Percentiles rank a stretch among this genome's conserved stretches.
phyloP scores from a whole-genome alignment of 106 monocot genomes.

The Cymbidium sinense region DNA sequence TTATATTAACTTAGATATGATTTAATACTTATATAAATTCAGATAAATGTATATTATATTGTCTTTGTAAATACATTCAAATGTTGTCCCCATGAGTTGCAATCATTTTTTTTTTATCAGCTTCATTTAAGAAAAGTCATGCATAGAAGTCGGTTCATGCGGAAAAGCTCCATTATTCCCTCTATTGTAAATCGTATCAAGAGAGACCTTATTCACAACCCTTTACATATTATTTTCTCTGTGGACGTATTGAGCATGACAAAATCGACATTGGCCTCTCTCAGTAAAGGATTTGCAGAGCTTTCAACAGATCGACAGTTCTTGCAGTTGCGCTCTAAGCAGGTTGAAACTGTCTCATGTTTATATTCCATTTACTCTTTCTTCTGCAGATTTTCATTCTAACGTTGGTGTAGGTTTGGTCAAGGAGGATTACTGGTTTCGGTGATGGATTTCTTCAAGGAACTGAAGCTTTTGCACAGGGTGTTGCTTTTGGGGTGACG shows the following conservation, averaged over 20 bases:
- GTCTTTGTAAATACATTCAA: neutral
- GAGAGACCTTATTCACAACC: constrained; percentile 98
- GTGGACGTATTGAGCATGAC: constrained; percentile 97
- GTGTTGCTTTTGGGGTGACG: constrained; percentile 96
- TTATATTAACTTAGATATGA: neutral
- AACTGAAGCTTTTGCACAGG: constrained; percentile 95
- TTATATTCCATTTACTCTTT: neutral
- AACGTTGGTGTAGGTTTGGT: constrained; percentile 55
- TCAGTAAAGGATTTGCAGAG: constrained; percentile 99
- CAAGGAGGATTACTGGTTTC: constrained; percentile 92
- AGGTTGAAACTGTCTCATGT: constrained; percentile 33
- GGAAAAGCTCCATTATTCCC: constrained; percentile 73
- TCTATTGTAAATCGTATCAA: constrained; percentile 74
- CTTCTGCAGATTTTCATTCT: neutral
- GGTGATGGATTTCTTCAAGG: constrained; percentile 98
- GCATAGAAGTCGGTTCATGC: constrained; percentile 69
- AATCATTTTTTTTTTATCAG: constrained; percentile 24
- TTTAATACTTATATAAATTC: neutral
- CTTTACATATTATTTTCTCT: constrained; percentile 92
- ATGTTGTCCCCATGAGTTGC: neutral
- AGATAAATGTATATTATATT: neutral
- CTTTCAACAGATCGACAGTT: constrained; percentile 97
- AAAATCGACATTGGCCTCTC: constrained; percentile 90
- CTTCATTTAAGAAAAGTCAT: constrained; percentile 88
- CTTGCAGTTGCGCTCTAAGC: constrained; percentile 83